Conservation (phyloP, 2,329 filamentous ascomycete species). For the Cercospora sp. region DNA sequence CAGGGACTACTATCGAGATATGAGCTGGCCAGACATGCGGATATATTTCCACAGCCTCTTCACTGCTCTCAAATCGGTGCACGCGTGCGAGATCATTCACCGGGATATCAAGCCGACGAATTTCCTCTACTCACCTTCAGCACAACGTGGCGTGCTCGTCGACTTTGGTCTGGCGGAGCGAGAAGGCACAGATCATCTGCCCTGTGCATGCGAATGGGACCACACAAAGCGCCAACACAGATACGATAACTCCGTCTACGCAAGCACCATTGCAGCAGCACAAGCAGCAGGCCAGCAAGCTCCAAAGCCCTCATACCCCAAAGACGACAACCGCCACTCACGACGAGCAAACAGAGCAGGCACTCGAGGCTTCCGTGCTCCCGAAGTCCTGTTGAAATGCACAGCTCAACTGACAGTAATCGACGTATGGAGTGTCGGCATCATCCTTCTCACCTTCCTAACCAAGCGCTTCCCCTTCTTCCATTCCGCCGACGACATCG, state of each 20-base stretch:
- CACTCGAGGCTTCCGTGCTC: conserved; percentile 91
- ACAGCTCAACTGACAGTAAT: conserved; percentile 89
- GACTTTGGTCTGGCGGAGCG: conserved; percentile 95
- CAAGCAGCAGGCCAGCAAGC: conserved; percentile 32
- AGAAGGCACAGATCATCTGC: conserved; percentile 69
- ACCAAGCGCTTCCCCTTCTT: conserved; percentile 96
- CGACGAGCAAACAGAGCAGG: conserved; percentile 91
- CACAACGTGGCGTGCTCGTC: conserved; percentile 85
- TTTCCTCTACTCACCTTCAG: conserved; percentile 84
- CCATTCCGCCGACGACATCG: conserved; percentile 96
- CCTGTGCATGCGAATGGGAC: conserved; percentile 76
- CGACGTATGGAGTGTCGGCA: conserved; percentile 94
- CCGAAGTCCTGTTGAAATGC: conserved; percentile 96
- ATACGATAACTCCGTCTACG: conserved; percentile 60
- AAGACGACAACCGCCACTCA: conserved; percentile 83
- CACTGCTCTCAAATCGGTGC: conserved; percentile 78
- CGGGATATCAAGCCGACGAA: conserved; percentile 72
- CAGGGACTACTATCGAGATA: conserved; percentile 86
- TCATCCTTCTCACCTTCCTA: conserved; percentile 94
- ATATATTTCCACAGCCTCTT: conserved; percentile 89
- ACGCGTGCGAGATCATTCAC: conserved; percentile 81
- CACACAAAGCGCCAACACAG: conserved; percentile 60
- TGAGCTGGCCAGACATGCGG: conserved; percentile 81
- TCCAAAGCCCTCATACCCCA: conserved; percentile 70
- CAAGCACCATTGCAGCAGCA: conserved; percentile 50